phyloP scores from a whole-genome alignment of 441 rosid species.

The Syzygium malaccense region DNA sequence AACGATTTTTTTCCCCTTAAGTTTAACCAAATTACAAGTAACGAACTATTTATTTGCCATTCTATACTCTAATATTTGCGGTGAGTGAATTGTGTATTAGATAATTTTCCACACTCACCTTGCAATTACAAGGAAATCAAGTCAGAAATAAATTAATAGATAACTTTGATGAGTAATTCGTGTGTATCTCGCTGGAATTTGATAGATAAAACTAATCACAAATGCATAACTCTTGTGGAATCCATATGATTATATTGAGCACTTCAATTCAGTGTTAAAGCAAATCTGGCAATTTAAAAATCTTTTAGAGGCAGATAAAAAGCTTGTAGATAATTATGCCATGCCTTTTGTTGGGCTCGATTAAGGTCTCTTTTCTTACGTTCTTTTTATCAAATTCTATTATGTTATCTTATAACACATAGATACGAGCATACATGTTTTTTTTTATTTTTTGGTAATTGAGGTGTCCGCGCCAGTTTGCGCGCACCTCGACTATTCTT shows the following conservation, averaged over 20 bases:
- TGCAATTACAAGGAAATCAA: neutral
- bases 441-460: too few species aligned
- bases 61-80: neutral
- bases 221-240: neutral
- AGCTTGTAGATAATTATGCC: neutral
- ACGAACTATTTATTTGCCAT: neutral
- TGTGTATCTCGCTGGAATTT: neutral
- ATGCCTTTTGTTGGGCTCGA: neutral
- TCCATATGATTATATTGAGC: neutral
- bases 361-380: neutral
- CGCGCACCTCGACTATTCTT: too few species aligned
- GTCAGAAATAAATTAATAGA: neutral
- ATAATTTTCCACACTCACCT: neutral
- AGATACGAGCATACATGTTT: too few species aligned
- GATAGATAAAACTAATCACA: neutral
- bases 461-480: too few species aligned
- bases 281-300: neutral
- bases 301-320: neutral
- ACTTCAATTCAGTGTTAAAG: neutral
- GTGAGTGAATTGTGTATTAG: neutral
- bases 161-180: neutral
- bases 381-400: neutral
- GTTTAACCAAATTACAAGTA: neutral
- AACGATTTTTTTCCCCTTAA: neutral
- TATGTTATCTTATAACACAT: neutral